These are phyloP conservation scores for Gnomoniopsis smithogilvyi DNA, from an alignment of 2,329 filamentous ascomycete genomes.

Conservation along the genomic window DNA sequence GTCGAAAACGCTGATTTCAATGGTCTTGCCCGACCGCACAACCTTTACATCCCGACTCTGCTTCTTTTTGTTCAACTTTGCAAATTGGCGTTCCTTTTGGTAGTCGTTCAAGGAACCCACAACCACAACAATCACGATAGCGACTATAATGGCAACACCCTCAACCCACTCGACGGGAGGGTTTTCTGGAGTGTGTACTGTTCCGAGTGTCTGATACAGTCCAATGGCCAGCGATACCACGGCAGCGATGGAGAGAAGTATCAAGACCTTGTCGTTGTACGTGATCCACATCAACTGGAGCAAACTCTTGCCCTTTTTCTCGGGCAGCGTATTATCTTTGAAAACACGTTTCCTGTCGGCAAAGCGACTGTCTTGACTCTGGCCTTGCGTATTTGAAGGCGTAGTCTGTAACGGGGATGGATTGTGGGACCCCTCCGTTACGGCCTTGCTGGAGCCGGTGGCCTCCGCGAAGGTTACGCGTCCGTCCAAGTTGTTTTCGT, in stretches of 20 bases:
- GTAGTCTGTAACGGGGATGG: constrained; percentile 17
- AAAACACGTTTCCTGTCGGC: constrained; percentile 68
- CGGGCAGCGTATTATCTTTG: constrained; percentile 68
- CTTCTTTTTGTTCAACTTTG: constrained; percentile 76
- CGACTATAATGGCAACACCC: constrained; percentile 78
- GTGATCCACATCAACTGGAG: constrained; percentile 77
- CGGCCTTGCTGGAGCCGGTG: constrained; percentile 36
- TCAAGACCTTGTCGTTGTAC: constrained; percentile 79
- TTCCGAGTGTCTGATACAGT: constrained; percentile 71
- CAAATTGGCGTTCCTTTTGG: constrained; percentile 77
- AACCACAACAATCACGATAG: constrained; percentile 72
- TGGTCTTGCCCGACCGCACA: constrained; percentile 65
- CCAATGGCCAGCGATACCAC: constrained; percentile 71
- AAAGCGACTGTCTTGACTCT: constrained; percentile 37
- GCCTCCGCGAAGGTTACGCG: constrained; percentile 71
- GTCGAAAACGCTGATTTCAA: constrained; percentile 68
- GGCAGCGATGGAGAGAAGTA: constrained; percentile 68
- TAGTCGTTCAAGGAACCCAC: constrained; percentile 78
- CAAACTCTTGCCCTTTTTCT: constrained; percentile 71
- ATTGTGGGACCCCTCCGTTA: constrained; percentile 28
- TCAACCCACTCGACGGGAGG: constrained; percentile 74
- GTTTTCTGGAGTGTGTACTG: constrained; percentile 45
- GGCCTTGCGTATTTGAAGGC: constrained; percentile 7
- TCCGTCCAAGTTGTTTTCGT: constrained; percentile 67
- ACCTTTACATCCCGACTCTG: constrained; percentile 72